A percentile compares a stretch with the other conserved stretches of the same genome.
Conservation (phyloP, 2,329 filamentous ascomycete genomes). For the Acephala macrosclerotiorum region DNA sequence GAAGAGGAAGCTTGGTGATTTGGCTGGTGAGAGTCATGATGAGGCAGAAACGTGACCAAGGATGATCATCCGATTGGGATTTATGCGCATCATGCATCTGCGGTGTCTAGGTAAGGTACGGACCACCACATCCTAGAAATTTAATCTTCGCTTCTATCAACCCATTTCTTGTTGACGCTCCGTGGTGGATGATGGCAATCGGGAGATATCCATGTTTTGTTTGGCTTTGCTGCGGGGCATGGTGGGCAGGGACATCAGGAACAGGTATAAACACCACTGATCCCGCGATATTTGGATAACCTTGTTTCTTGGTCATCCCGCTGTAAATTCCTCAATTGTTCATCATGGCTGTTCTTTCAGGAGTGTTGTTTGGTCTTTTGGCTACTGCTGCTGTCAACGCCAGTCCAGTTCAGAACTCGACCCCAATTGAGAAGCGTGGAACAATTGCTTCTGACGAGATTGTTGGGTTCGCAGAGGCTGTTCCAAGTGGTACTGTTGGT, state of each 20-base stretch:
- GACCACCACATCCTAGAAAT: not conserved
- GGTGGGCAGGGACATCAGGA: not conserved
- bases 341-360: constrained; percentile 12
- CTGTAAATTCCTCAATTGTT: not conserved
- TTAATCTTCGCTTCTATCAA: not conserved
- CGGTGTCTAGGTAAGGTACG: not conserved
- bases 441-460: constrained; percentile 46
- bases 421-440: not conserved
- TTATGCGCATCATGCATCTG: not conserved
- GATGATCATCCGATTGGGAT: constrained; percentile 6
- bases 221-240: not conserved
- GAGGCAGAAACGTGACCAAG: not conserved
- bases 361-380: not conserved
- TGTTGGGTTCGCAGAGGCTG: constrained; percentile 60
- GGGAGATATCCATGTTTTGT: not conserved
- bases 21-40: not conserved
- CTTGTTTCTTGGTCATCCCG: not conserved
- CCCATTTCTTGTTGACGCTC: not conserved
- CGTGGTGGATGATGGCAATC: not conserved
- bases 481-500: constrained; percentile 56
- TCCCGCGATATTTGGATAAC: not conserved
- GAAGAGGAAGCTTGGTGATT: not conserved
- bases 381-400: constrained; percentile 1
- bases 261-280: not conserved
- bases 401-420: not conserved